phyloP scores from a whole-genome alignment of 1,284 basidiomycete genomes.

The Fomitopsis pinicola region DNA sequence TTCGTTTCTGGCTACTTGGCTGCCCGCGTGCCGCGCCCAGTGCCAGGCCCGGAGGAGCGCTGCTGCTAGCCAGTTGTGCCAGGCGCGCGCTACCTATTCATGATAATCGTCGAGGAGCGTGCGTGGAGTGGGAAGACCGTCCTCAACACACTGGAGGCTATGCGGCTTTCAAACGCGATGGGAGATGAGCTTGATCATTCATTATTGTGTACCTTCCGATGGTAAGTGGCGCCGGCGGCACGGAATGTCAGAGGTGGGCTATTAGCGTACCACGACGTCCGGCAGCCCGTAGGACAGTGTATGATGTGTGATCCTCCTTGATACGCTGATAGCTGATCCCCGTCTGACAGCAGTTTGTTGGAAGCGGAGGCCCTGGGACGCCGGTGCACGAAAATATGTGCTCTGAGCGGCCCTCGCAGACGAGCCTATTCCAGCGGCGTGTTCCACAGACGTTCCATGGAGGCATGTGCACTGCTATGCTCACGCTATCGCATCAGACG shows the following conservation, averaged over 20 bases:
- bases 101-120: not conserved
- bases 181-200: not conserved
- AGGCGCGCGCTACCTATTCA: not conserved
- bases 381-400: not conserved
- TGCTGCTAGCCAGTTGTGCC: not conserved
- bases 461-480: too few species aligned
- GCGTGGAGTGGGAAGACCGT: not conserved
- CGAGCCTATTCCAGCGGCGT: not conserved
- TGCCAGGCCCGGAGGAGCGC: too few species aligned
- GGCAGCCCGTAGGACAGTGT: not conserved
- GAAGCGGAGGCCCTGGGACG: not conserved
- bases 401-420: not conserved
- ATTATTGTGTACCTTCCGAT: not conserved
- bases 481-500: not conserved
- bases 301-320: constrained; percentile 1
- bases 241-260: not conserved
- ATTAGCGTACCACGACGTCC: not conserved
- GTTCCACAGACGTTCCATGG: not conserved
- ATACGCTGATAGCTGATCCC: not conserved
- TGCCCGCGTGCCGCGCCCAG: not conserved
- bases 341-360: not conserved
- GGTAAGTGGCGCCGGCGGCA: not conserved
- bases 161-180: not conserved
- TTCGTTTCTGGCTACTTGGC: not conserved
- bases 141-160: not conserved